These are phyloP conservation scores for Thalassiosira mediterranea DNA, from an alignment of 352 stramenopile genomes.

Conservation along the genomic window DNA sequence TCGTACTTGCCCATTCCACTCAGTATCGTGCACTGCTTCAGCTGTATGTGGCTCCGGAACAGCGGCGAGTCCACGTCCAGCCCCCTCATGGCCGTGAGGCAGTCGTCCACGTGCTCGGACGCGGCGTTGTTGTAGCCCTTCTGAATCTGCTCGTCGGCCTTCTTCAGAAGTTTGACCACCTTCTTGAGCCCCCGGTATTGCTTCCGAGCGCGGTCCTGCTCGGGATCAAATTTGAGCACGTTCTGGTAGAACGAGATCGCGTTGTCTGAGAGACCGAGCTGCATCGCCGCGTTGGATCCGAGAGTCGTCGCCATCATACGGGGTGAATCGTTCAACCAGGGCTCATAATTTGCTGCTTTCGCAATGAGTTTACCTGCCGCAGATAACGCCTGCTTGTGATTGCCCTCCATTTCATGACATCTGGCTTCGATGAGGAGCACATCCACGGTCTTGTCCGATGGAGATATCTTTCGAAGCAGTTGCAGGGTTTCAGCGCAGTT, in stretches of 20 bases:
- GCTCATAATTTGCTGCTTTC: constrained; percentile 54
- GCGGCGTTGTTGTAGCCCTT: constrained; percentile 71
- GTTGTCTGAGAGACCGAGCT: constrained; percentile 65
- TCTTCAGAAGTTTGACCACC: constrained; percentile 63
- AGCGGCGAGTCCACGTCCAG: constrained; percentile 65
- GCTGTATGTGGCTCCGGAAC: constrained; percentile 62
- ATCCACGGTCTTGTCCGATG: constrained; percentile 54
- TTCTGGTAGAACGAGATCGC: constrained; percentile 72
- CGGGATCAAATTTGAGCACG: constrained; percentile 71
- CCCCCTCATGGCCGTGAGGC: constrained; percentile 59
- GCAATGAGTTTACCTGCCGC: constrained; percentile 55
- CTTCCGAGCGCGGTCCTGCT: constrained; percentile 57
- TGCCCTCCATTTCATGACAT: constrained; percentile 62
- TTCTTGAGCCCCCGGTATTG: constrained; percentile 74
- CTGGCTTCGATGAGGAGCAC: constrained; percentile 65
- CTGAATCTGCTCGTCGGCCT: constrained; percentile 68
- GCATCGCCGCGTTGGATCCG: constrained; percentile 66
- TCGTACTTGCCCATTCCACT: constrained; percentile 62
- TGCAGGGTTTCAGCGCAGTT: constrained; percentile 52
- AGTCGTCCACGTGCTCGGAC: constrained; percentile 58
- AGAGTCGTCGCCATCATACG: constrained; percentile 64
- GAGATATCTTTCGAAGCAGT: constrained; percentile 55
- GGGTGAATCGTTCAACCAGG: constrained; percentile 57
- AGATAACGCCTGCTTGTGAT: constrained; percentile 57
- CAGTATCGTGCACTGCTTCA: constrained; percentile 65